Conservation (phyloP, 306 rosid species). For the Dryas alaskensis region DNA sequence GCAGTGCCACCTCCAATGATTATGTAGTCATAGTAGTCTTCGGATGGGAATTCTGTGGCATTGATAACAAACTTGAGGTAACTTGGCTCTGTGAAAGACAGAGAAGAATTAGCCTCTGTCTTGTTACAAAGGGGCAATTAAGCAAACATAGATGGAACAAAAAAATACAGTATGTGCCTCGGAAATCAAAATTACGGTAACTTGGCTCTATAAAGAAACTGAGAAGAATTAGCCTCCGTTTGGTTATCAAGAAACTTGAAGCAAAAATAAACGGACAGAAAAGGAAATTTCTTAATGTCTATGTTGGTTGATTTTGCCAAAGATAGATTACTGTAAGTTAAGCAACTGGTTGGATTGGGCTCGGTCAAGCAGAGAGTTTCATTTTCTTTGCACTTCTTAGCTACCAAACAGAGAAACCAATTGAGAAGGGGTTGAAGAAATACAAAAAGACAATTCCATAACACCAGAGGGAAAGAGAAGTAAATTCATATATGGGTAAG, state of each 20-base stretch:
- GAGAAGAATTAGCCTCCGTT: not conserved
- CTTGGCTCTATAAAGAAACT: not conserved
- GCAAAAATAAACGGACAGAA: not conserved
- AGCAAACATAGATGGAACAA: not conserved
- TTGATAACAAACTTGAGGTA: slow-evolving; percentile 58
- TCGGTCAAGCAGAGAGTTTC: not conserved
- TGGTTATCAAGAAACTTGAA: not conserved
- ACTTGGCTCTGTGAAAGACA: slow-evolving; percentile 31
- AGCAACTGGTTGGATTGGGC: not conserved
- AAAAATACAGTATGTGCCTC: not conserved
- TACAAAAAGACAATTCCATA: not conserved
- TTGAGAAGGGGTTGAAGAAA: not conserved
- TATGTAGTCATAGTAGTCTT: slow-evolving; percentile 84
- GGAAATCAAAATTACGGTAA: not conserved
- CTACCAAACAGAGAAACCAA: slow-evolving; percentile 1
- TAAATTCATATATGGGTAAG: not conserved
- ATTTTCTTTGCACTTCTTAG: slow-evolving; percentile 7
- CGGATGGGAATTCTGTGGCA: slow-evolving; percentile 55
- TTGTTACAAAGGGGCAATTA: not conserved
- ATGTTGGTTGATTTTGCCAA: not conserved
- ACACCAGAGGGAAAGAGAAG: not conserved
- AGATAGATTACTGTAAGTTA: not conserved
- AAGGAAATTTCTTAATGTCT: not conserved
- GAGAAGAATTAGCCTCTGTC: not conserved
- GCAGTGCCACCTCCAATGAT: slow-evolving; percentile 93